Evolutionary conservation across 306 rosid species (phyloP), one percentile per base, ranked within the genome.

Genomic region (Pyrus communis): DNA sequence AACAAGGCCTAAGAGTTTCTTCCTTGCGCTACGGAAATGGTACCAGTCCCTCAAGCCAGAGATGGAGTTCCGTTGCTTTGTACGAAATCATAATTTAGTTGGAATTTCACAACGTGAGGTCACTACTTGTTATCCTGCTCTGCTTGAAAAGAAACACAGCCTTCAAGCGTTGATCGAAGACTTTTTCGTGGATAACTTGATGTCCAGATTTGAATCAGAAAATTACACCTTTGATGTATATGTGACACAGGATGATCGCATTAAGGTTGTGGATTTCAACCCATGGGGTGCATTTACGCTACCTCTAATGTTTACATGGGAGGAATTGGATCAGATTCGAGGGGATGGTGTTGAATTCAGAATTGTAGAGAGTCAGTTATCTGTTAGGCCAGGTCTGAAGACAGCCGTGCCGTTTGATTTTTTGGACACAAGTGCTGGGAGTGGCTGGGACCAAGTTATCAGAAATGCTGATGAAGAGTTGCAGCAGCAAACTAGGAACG

Each of bases 391-490:
- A 19, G 93, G 96, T 35, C 75, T 91, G 66, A 91, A 91, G 87
- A 89, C 96, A 2, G 96, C 96, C 65, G 92, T 91, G 70, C 97
- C 97, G 8, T 87, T 73, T 64, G 96, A 91, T 87, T 93, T 85
- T 84, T 82, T 91, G 83, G 98, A 93, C 80, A 87, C 89, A 9
- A 81, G 89, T 59, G 12, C 82, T 0, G 97, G 96, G 45, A 91
- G 97, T 84, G 97, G 93, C 51, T 93, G 92, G 98, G 98, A 93
- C 72, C 89, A 85, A 70, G 88, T 91, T 74, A 78, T 93, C 11
- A 91, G 92, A 80, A 89, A 82, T 74, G 96, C 91, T 23, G 86
- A 82, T 78, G 81, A 85, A 60, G 97, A 91, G 73, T 79, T 84
- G 17, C 85, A 65, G 75, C 76, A 45, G 19, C 92, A 91, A 71